These are phyloP conservation scores for Cryptosporidium tyzzeri DNA, from an alignment of 169 alveolate species.

Conservation along the genomic window DNA sequence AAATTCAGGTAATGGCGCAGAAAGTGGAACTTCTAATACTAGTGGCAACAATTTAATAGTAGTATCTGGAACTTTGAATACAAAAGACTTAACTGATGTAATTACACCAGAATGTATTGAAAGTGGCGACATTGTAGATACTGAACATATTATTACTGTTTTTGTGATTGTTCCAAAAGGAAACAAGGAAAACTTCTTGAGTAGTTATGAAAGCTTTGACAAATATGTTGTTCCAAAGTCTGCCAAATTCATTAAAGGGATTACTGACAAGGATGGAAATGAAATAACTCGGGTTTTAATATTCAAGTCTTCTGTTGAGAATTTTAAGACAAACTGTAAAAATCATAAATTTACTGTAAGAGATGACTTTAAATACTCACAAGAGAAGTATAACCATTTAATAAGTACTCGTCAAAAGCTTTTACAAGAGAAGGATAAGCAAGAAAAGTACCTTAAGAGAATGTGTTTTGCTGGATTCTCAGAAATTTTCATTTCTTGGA, in stretches of 20 bases:
- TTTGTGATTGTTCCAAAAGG: slow-evolving; percentile 86
- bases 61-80: slow-evolving; percentile 45
- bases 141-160: slow-evolving; percentile 87
- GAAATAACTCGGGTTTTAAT: slow-evolving; percentile 86
- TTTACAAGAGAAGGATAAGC: slow-evolving; percentile 87
- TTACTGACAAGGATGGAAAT: slow-evolving; percentile 85
- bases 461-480: slow-evolving; percentile 90
- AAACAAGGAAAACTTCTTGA: slow-evolving; percentile 80
- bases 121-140: slow-evolving; percentile 83
- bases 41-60: not conserved
- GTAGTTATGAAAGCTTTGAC: slow-evolving; percentile 81
- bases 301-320: slow-evolving; percentile 82
- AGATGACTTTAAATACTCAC: slow-evolving; percentile 85
- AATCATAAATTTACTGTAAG: slow-evolving; percentile 82
- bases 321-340: slow-evolving; percentile 83
- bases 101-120: slow-evolving; percentile 89
- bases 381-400: slow-evolving; percentile 83
- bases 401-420: slow-evolving; percentile 83
- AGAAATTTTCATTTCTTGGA: slow-evolving; percentile 88
- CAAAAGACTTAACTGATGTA: slow-evolving; percentile 85
- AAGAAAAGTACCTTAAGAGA: slow-evolving; percentile 87
- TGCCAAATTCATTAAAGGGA: slow-evolving; percentile 81
- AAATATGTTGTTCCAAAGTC: slow-evolving; percentile 88
- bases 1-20: not conserved
- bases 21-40: not conserved